Base-by-base conservation (phyloP, 768 basidiomycete species). In the Rubroboletus satanas region DNA sequence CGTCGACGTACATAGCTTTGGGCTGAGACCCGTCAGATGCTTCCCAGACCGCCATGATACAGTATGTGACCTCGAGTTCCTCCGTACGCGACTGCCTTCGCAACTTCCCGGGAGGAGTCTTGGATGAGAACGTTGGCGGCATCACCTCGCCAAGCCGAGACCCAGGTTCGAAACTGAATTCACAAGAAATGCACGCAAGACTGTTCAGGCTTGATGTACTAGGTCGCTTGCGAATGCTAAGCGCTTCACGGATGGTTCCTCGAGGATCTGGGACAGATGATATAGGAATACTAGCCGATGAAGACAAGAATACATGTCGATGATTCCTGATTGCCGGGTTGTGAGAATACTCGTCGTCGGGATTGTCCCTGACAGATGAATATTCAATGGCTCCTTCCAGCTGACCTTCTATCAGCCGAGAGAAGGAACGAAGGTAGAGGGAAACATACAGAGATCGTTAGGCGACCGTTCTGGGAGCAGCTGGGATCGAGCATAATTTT, bases 321-420 rank as follows among this genome's bases (percentile, higher is more conserved):
- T 59, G 51, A 32, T 55, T 65, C 36, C 36, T 68, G 66, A 58
- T 58, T 58, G 49, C 50, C 57, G 63, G 45, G 55, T 58, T 39
- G 45, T 62, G 59, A 58, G 18, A 58, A 56, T 43, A 57, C 26
- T 65, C 65, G 28, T 66, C 56, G 10, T 58, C 56, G 10, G 43
- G 35, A 12, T 62, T 62, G 55, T 54, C 51, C 14, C 59, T 59
- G 33, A 69, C 57, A 26, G 73, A 71, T 31, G 66, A 54, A 50
- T 81, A 83, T 18, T 74, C 70, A 62, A 89, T 84, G 10, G 74
- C 66, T 7, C 87, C 87, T 72, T 87, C 84, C 47, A 89, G 70
- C 87, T 89, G 56, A 5, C 8, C 43, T 12, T 48, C 33, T 10
- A 31, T 64, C 29, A 57, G 48, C 29, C 29, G n/a, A 37, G 48